These are phyloP conservation scores for Leccinum fibrillosum DNA, from an alignment of 768 basidiomycete species.

Conservation along the genomic window DNA sequence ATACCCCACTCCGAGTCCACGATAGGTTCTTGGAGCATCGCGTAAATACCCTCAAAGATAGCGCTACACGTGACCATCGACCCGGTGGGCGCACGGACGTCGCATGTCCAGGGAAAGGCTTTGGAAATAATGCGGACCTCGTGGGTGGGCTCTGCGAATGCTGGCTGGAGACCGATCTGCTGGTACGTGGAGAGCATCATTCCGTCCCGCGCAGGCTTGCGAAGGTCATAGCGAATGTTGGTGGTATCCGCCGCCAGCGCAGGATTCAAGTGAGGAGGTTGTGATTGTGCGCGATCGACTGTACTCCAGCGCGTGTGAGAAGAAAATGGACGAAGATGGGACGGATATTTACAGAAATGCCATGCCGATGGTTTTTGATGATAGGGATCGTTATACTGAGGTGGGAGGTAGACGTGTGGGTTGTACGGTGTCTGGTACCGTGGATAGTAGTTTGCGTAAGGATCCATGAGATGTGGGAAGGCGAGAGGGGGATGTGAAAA, in stretches of 20 bases:
- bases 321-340: neutral
- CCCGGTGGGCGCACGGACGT: slow-evolving; percentile 39
- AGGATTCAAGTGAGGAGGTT: slow-evolving; percentile 52
- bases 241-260: slow-evolving; percentile 52
- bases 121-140: slow-evolving; percentile 54
- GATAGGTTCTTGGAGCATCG: slow-evolving; percentile 49
- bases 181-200: slow-evolving; percentile 44
- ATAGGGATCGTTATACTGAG: slow-evolving; percentile 15
- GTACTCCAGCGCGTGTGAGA: neutral
- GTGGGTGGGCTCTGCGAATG: slow-evolving; percentile 32
- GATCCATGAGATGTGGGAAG: slow-evolving; percentile 19
- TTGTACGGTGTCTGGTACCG: slow-evolving; percentile 29
- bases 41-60: slow-evolving; percentile 54
- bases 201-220: slow-evolving; percentile 38
- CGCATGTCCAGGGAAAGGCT: slow-evolving; percentile 63
- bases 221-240: slow-evolving; percentile 47
- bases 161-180: slow-evolving; percentile 35
- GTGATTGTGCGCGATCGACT: slow-evolving; percentile 30
- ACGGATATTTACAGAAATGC: slow-evolving; percentile 12
- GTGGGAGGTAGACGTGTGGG: slow-evolving; percentile 29
- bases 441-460: slow-evolving; percentile 17
- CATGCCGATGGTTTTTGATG: slow-evolving; percentile 11
- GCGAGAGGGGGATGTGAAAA: slow-evolving; percentile 2
- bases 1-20: slow-evolving; percentile 69
- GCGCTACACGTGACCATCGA: slow-evolving; percentile 44